Evolutionary conservation across 139 green algal species (phyloP), one percentile per base, ranked within the genome.

Genomic region (Micromonas commoda): DNA sequence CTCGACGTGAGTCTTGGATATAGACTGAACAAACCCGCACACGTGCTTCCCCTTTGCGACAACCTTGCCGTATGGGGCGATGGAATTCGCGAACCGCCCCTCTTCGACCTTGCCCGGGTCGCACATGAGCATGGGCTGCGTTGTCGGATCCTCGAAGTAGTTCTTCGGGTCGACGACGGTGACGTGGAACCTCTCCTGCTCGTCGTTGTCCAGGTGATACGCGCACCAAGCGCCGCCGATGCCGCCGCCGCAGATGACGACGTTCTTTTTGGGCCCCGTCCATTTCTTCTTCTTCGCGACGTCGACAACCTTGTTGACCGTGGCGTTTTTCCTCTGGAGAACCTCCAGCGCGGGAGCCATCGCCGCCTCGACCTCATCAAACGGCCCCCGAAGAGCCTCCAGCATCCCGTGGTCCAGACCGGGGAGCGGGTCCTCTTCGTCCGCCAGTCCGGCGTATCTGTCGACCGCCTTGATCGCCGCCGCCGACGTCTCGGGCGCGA

Each of bases 101-200:
- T 29, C 26, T 16, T 19, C 60, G 24, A 32, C 60, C 13, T 19
- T 23, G 60, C 60, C 60, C 24, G 60, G 60, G 60, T 68, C 24
- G 24, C 24, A 29, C 19, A 68, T 19, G 24, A 32, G 28, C 60
- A 35, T 68, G 6, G 60, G 60, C 60, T 35, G 24, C 60, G n/a
- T 24, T 16, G 60, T 68, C 24, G 28, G 19, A 6, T 68, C 60
- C 19, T 68, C 60, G 60, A 68, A 68, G 60, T 35, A 68, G 60
- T 68, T 5, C 60, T 68, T 68, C 60, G 60, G 60, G n/a, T 68
- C 60, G 19, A 68, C 60, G 60, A 68, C 19, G 19, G 60, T 68
- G 24, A 68, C 24, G 60, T 68, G 60, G n/a, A 68, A 57, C 16
- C 45, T 9, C 16, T 57, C 16, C 45, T 57, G 9, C 9, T 9